Evolutionary conservation across 768 basidiomycete species (phyloP), one percentile per base, ranked within the genome.

Genomic region (Phylloporus sp.): DNA sequence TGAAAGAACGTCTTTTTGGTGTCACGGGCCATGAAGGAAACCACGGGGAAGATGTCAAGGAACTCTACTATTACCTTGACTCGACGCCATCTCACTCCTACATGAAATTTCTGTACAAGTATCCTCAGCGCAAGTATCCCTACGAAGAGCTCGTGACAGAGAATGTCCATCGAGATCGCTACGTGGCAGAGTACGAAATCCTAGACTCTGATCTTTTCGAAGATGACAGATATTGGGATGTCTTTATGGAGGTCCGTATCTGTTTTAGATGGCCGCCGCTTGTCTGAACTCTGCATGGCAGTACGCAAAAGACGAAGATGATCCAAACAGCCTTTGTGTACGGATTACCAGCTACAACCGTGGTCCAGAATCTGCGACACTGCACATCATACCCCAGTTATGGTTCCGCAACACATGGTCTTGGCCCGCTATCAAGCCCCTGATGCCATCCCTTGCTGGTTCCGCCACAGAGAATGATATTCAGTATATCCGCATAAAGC

Each of bases 391-490:
- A 34, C 97, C 97, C 22, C 95, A 97, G 60, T 75, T 98, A 38
- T 97, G 91, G 88, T 99, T 97, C 75, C 85, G 92, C 20, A 99
- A 99, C 69, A 95, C 91, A 27, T 99, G 97, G 97, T 97, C 97
- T 1, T 99, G 97, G 97, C 76, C 80, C 9, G 57, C 76, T 10
- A 79, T 84, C 32, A 82, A 82, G 53, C 86, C 87, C 7, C 73
- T 78, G 1, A 82, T 82, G 73, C 86, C 88, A 31, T 73, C 69
- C 8, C 70, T 92, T 59, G 74, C 70, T 32, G 81, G 78, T 5
- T 80, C 83, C 5, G 65, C 51, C 20, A 71, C 77, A 36, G 75
- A 77, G 46, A 61, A 68, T 35, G 79, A 82, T 28, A 74, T 79
- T 50, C 80, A 78, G 54, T 80, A 79, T 52, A 76, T 94, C 60